Evolutionary conservation across 2,329 filamentous ascomycete genomes (phyloP), one percentile per base, ranked within the genome.

Genomic region (Fusarium algeriense): DNA sequence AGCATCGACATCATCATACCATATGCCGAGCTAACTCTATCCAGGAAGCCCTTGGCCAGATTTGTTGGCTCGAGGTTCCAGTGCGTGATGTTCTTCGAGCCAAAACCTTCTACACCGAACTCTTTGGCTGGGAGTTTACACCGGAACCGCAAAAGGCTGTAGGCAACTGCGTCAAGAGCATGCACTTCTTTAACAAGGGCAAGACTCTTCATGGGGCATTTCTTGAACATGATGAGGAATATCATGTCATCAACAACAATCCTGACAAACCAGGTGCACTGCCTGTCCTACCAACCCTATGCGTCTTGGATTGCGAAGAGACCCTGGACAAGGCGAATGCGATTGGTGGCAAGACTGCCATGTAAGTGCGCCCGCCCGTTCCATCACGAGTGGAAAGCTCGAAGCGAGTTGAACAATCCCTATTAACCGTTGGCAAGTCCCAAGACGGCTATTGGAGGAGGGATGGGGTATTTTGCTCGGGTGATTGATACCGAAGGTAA

Each of bases 61-160:
- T 81, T 50, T 80, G 77, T 72, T 84, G 81, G 80, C 77, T 81
- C 48, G 79, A 83, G 59, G 71, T 84, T 17, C 81, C 81, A n/a
- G 79, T 80, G 54, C 73, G 67, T 32, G 76, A 82, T 67, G 61
- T 81, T 17, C 49, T 65, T 34, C 76, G 81, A 34, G 82, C 79
- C 58, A 76, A 78, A 46, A 77, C 75, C 43, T 83, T 84, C 74
- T 83, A 83, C 67, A 74, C 70, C 12, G 70, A 78, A 20, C 73
- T 83, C 32, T 79, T 83, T 26, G 74, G 68, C 37, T 81, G 80
- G 81, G 75, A 80, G 20, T 76, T 75, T 57, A 45, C 49, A 32
- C 48, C 64, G 5, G 73, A 79, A 35, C 57, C 71, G 28, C 60
- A 67, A 28, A 69, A 71, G 12, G 45, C 61, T 40, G 54, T 67